Base-by-base conservation (phyloP, 345 rosid genomes). In the Acer campestre region DNA sequence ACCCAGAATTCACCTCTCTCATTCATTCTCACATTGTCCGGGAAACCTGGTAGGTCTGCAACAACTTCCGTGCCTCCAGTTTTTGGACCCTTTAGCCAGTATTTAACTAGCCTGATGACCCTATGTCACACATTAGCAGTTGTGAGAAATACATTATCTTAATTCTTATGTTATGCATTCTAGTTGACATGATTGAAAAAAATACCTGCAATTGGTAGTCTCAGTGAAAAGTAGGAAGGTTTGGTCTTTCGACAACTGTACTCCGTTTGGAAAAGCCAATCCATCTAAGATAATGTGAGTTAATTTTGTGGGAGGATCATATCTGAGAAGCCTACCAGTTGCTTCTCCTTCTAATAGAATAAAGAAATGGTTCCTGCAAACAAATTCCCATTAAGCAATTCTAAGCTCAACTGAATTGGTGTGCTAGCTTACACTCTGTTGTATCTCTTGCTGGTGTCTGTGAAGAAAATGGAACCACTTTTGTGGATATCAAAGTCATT, bases 241-340 rank as follows among this genome's bases (percentile, higher is more conserved):
- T 72, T 96, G 98, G 85, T 90, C 96, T 73, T 67, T 78, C 1
- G 99, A 94, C 31, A 96, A 79, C 18, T 96, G 99, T 2, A 94
- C 85, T 49, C 99, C 99, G 82, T 94, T 96, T 35, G 98, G 99
- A 79, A 96, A 96, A 73, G 98, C 98, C 86, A 96, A 82, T 23
- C 95, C 98, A 77, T 90, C 93, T 75, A 92, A 77, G 62, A 96
- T 95, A 64, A 89, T 56, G 75, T 96, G 95, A 76, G 97, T 91
- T 66, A 88, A 84, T 78, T 84, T 85, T 4, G 98, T 92, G 8
- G 91, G 87, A 76, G 97, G 94, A 77, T 96, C 98, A 83, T 89
- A 94, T 80, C 99, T 89, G 9, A 96, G 91, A 79, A 96, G 87
- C 90, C 98, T 89, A 2, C 98, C 95, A 0, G 98, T 92, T 70